A percentile compares a stretch with the other conserved stretches of the same genome.
Conservation (phyloP, 2,329 filamentous ascomycete genomes). For the Corinectria fuckeliana region DNA sequence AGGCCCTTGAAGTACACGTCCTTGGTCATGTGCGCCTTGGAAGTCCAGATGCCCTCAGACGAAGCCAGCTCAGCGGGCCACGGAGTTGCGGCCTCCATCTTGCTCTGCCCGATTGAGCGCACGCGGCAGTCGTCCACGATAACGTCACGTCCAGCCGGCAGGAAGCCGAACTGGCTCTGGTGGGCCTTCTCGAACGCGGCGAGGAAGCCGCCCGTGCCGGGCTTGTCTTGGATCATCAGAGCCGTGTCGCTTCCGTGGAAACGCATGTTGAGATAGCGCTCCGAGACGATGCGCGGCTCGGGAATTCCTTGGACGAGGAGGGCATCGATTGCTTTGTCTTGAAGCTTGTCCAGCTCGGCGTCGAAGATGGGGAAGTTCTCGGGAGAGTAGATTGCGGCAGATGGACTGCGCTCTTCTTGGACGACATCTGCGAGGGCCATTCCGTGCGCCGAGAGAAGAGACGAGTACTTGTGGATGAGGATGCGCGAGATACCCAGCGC, state of each 20-base stretch:
- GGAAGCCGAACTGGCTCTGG: constrained; percentile 90
- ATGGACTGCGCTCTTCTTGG: constrained; percentile 78
- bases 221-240: constrained; percentile 83
- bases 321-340: constrained; percentile 69
- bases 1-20: constrained; percentile 80
- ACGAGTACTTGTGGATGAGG: constrained; percentile 83
- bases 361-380: constrained; percentile 67
- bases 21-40: constrained; percentile 68
- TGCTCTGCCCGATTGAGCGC: constrained; percentile 84
- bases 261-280: constrained; percentile 91
- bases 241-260: constrained; percentile 89
- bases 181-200: constrained; percentile 84
- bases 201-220: constrained; percentile 74
- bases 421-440: constrained; percentile 93
- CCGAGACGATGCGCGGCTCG: constrained; percentile 76
- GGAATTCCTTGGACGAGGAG: constrained; percentile 79
- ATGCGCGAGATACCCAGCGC: constrained; percentile 84
- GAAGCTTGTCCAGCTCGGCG: constrained; percentile 77
- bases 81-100: constrained; percentile 79
- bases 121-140: constrained; percentile 89
- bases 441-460: constrained; percentile 85
- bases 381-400: constrained; percentile 63
- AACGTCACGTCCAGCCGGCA: constrained; percentile 79
- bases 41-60: constrained; percentile 58
- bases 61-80: constrained; percentile 77